Conservation (phyloP, 306 rosid genomes). For the Rosa persica region DNA sequence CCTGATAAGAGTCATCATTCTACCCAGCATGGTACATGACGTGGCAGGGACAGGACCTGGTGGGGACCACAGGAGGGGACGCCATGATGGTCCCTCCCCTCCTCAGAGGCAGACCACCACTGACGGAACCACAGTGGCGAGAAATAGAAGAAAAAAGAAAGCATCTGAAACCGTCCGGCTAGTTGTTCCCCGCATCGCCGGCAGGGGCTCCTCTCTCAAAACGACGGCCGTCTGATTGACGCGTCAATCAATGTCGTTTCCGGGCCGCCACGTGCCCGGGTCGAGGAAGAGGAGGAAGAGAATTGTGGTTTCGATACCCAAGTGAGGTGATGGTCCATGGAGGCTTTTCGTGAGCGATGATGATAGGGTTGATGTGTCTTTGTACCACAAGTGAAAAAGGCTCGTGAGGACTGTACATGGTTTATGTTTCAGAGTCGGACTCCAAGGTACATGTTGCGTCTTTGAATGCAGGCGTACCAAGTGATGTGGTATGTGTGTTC, state of each 20-base stretch:
- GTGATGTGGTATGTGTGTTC: too few species aligned
- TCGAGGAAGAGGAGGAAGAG: neutral
- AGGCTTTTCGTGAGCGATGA: constrained; percentile 1
- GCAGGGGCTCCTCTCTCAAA: constrained; percentile 18
- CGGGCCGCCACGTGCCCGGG: constrained; percentile 6
- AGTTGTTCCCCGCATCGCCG: constrained; percentile 24
- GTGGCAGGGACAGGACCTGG: constrained; percentile 8
- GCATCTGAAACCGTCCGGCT: constrained; percentile 27
- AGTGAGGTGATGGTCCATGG: constrained; percentile 17
- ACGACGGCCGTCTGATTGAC: constrained; percentile 32
- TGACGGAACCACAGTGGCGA: neutral
- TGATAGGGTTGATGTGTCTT: neutral
- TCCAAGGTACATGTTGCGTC: too few species aligned
- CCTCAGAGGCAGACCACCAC: constrained; percentile 18
- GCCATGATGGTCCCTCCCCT: constrained; percentile 16
- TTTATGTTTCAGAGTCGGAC: too few species aligned
- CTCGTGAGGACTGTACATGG: neutral
- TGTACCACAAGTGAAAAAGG: constrained; percentile 8
- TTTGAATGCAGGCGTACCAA: too few species aligned
- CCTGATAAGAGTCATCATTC: constrained; percentile 38
- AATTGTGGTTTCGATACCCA: constrained; percentile 6
- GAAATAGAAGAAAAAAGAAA: neutral
- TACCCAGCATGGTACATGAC: constrained; percentile 17
- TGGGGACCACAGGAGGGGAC: neutral
- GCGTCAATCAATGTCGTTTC: constrained; percentile 6